Evolutionary conservation across 371 early-diverging fungal genomes (phyloP).

Genomic region (Mortierella sp.): DNA sequence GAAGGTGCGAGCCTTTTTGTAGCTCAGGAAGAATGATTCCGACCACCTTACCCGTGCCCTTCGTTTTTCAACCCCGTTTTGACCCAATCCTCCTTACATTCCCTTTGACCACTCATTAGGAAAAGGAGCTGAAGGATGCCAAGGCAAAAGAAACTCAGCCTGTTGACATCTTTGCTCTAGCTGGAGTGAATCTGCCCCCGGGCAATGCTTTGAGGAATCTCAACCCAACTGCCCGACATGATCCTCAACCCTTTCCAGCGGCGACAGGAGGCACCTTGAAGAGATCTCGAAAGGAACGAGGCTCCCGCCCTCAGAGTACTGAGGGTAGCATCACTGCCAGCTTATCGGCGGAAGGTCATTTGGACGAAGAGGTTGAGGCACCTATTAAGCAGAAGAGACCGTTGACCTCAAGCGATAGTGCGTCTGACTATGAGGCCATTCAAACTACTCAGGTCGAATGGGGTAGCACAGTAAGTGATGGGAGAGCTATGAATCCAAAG

Average conservation of each 20-base stretch:
- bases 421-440: too few relatives aligned
- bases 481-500: too few relatives aligned
- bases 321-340: conserved; percentile 1
- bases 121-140: conserved; percentile 48
- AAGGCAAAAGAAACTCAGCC: conserved; percentile 46
- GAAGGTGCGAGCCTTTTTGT: conserved; percentile 18
- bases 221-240: conserved; percentile 48
- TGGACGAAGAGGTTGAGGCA: too few relatives aligned
- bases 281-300: conserved; percentile 29
- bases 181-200: conserved; percentile 40
- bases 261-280: conserved; percentile 32
- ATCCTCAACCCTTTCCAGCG: conserved; percentile 22
- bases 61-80: background rate
- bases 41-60: background rate
- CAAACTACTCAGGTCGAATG: too few relatives aligned
- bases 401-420: too few relatives aligned
- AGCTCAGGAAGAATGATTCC: background rate
- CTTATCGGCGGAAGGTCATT: background rate
- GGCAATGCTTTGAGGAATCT: conserved; percentile 25
- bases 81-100: background rate
- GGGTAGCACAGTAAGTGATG: too few relatives aligned
- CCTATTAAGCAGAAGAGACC: too few relatives aligned
- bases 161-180: conserved; percentile 47
- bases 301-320: background rate
- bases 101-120: conserved; percentile 13